Evolutionary conservation across 2,329 filamentous ascomycete species (phyloP), one percentile per base, ranked within the genome.

Genomic region (Monilinia fructigena): DNA sequence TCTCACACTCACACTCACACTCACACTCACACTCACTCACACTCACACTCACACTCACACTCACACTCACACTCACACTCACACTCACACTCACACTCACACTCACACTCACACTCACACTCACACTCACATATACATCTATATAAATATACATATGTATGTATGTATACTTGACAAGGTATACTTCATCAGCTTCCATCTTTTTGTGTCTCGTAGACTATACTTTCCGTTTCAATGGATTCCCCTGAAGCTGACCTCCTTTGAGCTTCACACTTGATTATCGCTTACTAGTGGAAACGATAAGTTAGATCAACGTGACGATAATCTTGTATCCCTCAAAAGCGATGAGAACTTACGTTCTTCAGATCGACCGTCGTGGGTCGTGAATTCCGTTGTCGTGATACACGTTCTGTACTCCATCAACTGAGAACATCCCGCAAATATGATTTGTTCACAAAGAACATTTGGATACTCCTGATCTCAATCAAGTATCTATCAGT

Each of bases 401-500:
- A 60, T 35, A 38, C 56, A 14, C 28, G 42, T 35, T 35, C 28
- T 48, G 56, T 60, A 28, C 23, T 7, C 26, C 42, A 35, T 47
- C 11, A 20, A 35, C 7, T 35, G 20, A 35, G 28, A 23, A 48
- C 26, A 60, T 60, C 20, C 56, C 56, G 28, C 56, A 60, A 48
- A 35, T 35, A 23, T 16, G 20, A 48, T 59, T 47, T 35, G 16
- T 1, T 18, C 5, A 11, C 23, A 40, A 18, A 59, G 18, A 47
- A 38, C 1, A 26, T 11, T 16, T 26, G 23, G 31, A 18, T 35
- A n/a, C 28, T 59, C 6, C 42, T 59, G 42, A 35, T 35, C 42
- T 3, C 14, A n/a, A 16, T 35, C 20, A 40, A 26, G 58, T 12
- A 61, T 38, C 47, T 61, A 20, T 61, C 58, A 61, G 8, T 61